Base-by-base conservation (phyloP, 1,284 basidiomycete genomes). In the Albatrellus sp. region DNA sequence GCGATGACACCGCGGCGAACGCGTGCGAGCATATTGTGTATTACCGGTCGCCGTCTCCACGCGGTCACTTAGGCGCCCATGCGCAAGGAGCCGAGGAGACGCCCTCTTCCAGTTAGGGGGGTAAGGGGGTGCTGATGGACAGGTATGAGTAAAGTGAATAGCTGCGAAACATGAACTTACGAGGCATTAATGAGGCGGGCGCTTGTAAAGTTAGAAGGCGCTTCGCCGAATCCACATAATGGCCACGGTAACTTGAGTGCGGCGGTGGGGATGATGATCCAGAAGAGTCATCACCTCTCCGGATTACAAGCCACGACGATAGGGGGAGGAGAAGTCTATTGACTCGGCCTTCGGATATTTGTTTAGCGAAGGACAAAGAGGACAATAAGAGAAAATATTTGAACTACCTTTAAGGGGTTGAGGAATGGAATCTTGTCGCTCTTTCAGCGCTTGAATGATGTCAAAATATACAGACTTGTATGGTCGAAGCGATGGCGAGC, bases 401-500 rank as follows among this genome's bases (percentile, higher is more conserved):
- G 35, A 40, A 51, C 50, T 49, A 47, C 40, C 45, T 12, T 47
- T 45, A 47, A 44, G 37, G 24, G 50, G 37, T 24, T 40, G 49
- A 37, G 33, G 14, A 30, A 54, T 45, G 31, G 39, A 44, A 30
- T 38, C 11, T 37, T 48, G 47, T 38, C 57, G 55, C 35, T 51
- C 52, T 41, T 54, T 59, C n/a, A 60, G 50, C 37, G 64, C 53
- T 31, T 59, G 52, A 13, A 64, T 57, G 51, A 65, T 51, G 48
- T 50, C 58, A 49, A 64, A 66, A 52, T 64, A 64, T 4, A 56
- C 54, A 8, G 59, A 51, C 52, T 66, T 64, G 49, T 59, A 52
- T 35, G 54, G 53, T 37, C 56, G 55, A 30, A 55, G 50, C 45
- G 54, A 54, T 28, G 55, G 51, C 13, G 54, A 40, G 44, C 64